These are phyloP conservation scores for Fusarium euwallaceae DNA, from an alignment of 2,329 filamentous ascomycete species.

Conservation along the genomic window DNA sequence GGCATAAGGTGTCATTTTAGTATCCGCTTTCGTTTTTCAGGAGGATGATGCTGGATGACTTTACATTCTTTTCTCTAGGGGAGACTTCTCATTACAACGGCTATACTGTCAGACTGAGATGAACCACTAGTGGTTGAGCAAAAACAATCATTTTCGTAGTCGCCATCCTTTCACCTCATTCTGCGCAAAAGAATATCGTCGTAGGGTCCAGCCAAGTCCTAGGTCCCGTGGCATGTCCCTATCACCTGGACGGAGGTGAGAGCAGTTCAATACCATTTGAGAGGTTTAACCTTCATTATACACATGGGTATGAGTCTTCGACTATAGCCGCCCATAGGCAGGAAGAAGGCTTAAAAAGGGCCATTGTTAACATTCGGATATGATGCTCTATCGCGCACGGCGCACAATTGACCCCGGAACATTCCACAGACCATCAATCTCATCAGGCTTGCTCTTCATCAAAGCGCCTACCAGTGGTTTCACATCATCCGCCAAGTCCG, in stretches of 20 bases:
- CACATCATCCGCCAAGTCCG: not conserved
- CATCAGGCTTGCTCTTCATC: constrained; percentile 2
- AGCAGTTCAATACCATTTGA: too few relatives aligned
- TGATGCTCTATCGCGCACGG: not conserved
- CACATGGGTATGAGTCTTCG: too few relatives aligned
- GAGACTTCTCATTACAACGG: not conserved
- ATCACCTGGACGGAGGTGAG: too few relatives aligned
- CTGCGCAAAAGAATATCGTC: too few relatives aligned
- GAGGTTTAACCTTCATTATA: too few relatives aligned
- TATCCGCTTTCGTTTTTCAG: not conserved
- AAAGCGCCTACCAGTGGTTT: not conserved
- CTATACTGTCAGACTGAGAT: not conserved
- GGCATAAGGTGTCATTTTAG: not conserved
- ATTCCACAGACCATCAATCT: not conserved
- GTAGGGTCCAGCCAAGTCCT: too few relatives aligned
- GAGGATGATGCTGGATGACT: not conserved
- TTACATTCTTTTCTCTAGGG: not conserved
- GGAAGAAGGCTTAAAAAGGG: too few relatives aligned
- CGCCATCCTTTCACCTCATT: not conserved
- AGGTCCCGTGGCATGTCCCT: too few relatives aligned
- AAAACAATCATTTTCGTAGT: not conserved
- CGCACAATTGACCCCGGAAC: not conserved
- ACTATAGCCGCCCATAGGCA: too few relatives aligned
- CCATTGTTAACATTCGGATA: too few relatives aligned
- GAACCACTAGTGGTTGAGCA: not conserved